Evolutionary conservation across 176 grass and related monocot species (phyloP).

Genomic region (Pontederia crassipes): DNA sequence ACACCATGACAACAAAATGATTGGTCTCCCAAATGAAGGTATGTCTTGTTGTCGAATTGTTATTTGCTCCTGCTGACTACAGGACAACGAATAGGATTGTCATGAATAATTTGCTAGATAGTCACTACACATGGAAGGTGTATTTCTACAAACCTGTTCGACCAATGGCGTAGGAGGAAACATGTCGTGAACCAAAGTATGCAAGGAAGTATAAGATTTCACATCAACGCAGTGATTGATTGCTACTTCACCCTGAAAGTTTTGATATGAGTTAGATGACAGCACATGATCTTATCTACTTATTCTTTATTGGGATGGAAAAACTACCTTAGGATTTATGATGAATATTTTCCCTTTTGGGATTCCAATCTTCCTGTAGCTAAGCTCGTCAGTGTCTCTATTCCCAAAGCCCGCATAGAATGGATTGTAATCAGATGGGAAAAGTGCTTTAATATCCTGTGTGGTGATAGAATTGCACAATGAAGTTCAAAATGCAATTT

Average conservation of each 20-base stretch:
- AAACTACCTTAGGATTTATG: conserved; percentile 85
- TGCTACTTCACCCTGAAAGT: conserved; percentile 76
- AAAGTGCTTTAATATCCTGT: conserved; percentile 97
- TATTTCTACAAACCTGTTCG: conserved; percentile 61
- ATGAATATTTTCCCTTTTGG: conserved; percentile 99
- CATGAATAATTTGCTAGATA: not conserved
- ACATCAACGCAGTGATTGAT: conserved; percentile 85
- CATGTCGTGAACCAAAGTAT: conserved; percentile 96
- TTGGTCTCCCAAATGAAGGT: too few species aligned
- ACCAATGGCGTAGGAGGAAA: conserved; percentile 92
- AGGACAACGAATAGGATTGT: too few species aligned
- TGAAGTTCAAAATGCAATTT: too few species aligned
- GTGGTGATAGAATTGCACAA: not conserved
- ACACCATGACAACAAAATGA: too few species aligned
- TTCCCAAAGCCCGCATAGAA: conserved; percentile 99
- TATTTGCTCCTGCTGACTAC: too few species aligned
- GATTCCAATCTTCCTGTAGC: conserved; percentile 93
- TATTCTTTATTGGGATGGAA: not conserved
- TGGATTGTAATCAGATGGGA: conserved; percentile 91
- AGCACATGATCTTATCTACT: conserved; percentile 8
- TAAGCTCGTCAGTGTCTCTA: conserved; percentile 95
- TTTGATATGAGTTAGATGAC: conserved; percentile 4
- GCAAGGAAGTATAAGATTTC: conserved; percentile 95
- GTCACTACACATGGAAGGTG: not conserved
- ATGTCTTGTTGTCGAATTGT: too few species aligned